phyloP scores from a whole-genome alignment of 2,329 filamentous ascomycete genomes.

The Exophiala xenobiotica region DNA sequence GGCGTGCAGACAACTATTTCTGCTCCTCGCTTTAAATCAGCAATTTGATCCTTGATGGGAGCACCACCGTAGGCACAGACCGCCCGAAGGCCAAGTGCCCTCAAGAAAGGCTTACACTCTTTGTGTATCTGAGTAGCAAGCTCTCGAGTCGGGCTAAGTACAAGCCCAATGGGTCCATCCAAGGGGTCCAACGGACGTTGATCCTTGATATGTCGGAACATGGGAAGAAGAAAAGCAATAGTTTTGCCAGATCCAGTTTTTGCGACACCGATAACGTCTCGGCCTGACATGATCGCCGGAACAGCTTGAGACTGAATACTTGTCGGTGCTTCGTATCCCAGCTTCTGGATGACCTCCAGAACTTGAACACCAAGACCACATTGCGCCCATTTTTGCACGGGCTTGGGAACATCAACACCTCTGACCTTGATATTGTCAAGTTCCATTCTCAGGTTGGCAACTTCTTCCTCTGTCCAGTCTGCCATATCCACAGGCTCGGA shows the following conservation, averaged over 20 bases:
- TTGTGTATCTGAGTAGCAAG: slow-evolving; percentile 89
- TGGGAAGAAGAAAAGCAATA: slow-evolving; percentile 88
- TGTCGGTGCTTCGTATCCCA: slow-evolving; percentile 86
- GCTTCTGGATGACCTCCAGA: slow-evolving; percentile 75
- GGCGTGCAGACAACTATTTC: slow-evolving; percentile 95
- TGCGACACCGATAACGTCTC: slow-evolving; percentile 92
- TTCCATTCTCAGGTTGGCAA: slow-evolving; percentile 77
- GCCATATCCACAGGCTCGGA: slow-evolving; percentile 81
- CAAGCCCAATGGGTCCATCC: slow-evolving; percentile 83
- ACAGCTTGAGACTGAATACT: slow-evolving; percentile 94
- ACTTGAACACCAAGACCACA: slow-evolving; percentile 86
- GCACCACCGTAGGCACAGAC: slow-evolving; percentile 94
- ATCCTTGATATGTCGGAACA: slow-evolving; percentile 98
- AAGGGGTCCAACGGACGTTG: slow-evolving; percentile 76
- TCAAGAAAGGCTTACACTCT: slow-evolving; percentile 92
- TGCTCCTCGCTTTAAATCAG: slow-evolving; percentile 89
- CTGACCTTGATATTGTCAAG: slow-evolving; percentile 94
- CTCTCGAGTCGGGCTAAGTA: slow-evolving; percentile 93
- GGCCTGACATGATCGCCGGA: slow-evolving; percentile 90
- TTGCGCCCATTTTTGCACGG: slow-evolving; percentile 94
- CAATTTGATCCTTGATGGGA: slow-evolving; percentile 96
- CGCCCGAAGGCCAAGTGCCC: slow-evolving; percentile 76
- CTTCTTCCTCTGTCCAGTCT: slow-evolving; percentile 79
- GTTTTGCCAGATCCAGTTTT: slow-evolving; percentile 99
- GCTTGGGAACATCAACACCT: slow-evolving; percentile 84